Conservation (phyloP, 805 yeast species). For the Metschnikowia vanudenii region DNA sequence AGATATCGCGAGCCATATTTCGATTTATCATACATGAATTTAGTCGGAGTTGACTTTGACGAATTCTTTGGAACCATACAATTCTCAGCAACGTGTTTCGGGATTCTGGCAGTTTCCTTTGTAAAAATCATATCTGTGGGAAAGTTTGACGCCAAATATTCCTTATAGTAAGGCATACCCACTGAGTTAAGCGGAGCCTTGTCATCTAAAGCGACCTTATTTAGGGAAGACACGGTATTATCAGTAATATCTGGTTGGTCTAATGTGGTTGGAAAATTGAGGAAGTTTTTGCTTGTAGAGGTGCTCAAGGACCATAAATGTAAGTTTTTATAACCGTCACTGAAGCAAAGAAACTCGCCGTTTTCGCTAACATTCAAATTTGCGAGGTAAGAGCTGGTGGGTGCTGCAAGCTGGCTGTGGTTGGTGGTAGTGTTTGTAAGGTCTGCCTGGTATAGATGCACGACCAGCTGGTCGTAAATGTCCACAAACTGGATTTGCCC, state of each 20-base stretch:
- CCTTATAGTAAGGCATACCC: constrained; percentile 86
- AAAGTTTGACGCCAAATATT: constrained; percentile 77
- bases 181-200: constrained; percentile 62
- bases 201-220: constrained; percentile 34
- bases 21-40: constrained; percentile 48
- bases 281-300: constrained; percentile 31
- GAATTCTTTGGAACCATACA: constrained; percentile 1
- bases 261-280: constrained; percentile 39
- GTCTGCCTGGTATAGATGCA: constrained; percentile 66
- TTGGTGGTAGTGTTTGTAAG: constrained; percentile 23
- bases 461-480: constrained; percentile 70
- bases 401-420: constrained; percentile 4
- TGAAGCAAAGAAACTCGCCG: constrained; percentile 75
- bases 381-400: constrained; percentile 33
- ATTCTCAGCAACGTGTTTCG: constrained; percentile 48
- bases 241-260: constrained; percentile 53
- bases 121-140: constrained; percentile 61
- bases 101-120: constrained; percentile 58
- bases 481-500: constrained; percentile 90
- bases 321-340: constrained; percentile 60
- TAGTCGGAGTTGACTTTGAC: constrained; percentile 17
- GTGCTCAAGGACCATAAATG: constrained; percentile 64
- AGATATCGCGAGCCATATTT: constrained; percentile 59
- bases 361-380: constrained; percentile 57
- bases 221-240: constrained; percentile 26